Evolutionary conservation across 2,329 filamentous ascomycete species (phyloP).

Genomic region (Chalaropsis ovoidea): DNA sequence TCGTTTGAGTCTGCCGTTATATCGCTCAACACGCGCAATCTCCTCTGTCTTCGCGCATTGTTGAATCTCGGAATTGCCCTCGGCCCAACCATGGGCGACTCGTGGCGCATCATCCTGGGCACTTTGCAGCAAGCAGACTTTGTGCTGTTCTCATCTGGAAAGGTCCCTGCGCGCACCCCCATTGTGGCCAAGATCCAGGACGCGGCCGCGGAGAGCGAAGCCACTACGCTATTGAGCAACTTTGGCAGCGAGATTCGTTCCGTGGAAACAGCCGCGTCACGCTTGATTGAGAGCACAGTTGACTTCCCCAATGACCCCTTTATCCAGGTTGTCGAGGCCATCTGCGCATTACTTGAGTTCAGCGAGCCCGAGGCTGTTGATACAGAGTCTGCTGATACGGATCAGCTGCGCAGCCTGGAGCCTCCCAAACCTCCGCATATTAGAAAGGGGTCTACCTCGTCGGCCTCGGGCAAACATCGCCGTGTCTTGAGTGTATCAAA

Average conservation of each 20-base stretch:
- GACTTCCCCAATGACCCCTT: conserved; percentile 84
- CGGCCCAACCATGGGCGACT: conserved; percentile 70
- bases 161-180: conserved; percentile 43
- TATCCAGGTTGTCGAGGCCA: conserved; percentile 60
- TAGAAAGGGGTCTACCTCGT: conserved; percentile 32
- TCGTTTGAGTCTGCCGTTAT: conserved; percentile 46
- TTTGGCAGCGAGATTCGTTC: conserved; percentile 74
- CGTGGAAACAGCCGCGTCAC: conserved; percentile 75
- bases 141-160: conserved; percentile 59
- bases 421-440: conserved; percentile 27
- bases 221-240: conserved; percentile 47
- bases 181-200: conserved; percentile 39
- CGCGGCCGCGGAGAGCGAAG: conserved; percentile 42
- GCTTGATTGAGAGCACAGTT: conserved; percentile 81
- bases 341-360: conserved; percentile 58
- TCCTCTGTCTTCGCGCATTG: conserved; percentile 79
- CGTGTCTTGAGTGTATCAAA: conserved; percentile 42
- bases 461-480: conserved; percentile 35
- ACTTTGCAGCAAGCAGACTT: conserved; percentile 89
- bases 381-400: conserved; percentile 15
- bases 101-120: conserved; percentile 86
- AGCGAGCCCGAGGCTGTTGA: conserved; percentile 26
- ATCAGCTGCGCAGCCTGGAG: conserved; percentile 21
- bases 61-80: conserved; percentile 93
- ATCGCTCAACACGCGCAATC: conserved; percentile 73